A percentile compares a stretch with the other conserved stretches of the same genome.
These are phyloP conservation scores for Silene coronaria DNA, from an alignment of 179 eudicot genomes.

Conservation along the genomic window DNA sequence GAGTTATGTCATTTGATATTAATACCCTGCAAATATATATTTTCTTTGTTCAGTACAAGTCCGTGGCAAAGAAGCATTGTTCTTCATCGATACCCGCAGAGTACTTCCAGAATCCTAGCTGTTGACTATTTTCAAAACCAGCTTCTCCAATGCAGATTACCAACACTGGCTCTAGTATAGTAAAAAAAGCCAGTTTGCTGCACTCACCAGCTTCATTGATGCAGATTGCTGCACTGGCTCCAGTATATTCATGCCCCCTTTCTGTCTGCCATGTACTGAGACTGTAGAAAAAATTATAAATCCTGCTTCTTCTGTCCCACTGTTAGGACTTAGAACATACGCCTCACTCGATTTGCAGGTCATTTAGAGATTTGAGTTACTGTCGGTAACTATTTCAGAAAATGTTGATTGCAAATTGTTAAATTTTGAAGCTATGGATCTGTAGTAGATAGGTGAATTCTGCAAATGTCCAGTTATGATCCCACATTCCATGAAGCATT, in stretches of 20 bases:
- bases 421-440: background rate
- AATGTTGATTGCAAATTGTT: background rate
- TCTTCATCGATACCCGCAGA: constrained; percentile 73
- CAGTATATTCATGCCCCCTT: background rate
- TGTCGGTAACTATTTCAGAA: background rate
- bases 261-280: background rate
- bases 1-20: background rate
- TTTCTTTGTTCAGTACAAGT: constrained; percentile 60
- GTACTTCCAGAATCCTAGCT: constrained; percentile 42
- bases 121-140: constrained; percentile 13
- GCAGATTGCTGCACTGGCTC: background rate
- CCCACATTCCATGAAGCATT: background rate
- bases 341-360: background rate
- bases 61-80: constrained; percentile 75
- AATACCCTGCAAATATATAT: background rate
- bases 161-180: background rate
- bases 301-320: background rate
- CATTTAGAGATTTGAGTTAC: background rate
- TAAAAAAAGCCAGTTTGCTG: background rate
- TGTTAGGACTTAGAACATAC: background rate
- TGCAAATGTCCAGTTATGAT: too few species aligned
- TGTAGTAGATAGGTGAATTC: too few species aligned
- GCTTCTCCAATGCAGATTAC: background rate
- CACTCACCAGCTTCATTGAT: background rate
- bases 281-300: background rate